Percentiles rank a stretch among this genome's conserved stretches.
These are phyloP conservation scores for Globisporangium abappressorium DNA, from an alignment of 352 stramenopile species.

Conservation along the genomic window DNA sequence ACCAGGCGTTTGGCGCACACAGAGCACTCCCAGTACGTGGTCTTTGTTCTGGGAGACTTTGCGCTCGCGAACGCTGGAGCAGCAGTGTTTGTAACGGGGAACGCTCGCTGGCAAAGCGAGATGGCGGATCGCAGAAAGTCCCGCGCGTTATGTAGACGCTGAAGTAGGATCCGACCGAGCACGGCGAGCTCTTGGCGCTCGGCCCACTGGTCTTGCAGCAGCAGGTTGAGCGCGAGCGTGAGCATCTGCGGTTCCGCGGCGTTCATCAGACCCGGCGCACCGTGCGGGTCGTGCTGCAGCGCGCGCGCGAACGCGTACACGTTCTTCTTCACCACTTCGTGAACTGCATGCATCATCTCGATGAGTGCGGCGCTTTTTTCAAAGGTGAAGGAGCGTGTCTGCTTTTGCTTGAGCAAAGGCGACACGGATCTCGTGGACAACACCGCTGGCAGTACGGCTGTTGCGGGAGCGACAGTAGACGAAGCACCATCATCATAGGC, in stretches of 20 bases:
- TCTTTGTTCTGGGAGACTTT: neutral
- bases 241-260: conserved; percentile 13
- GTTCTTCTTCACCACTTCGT: conserved; percentile 11
- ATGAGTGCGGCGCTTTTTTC: conserved; percentile 1
- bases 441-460: neutral
- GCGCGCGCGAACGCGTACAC: conserved; percentile 15
- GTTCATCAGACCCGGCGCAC: conserved; percentile 8
- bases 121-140: conserved; percentile 13
- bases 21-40: conserved; percentile 16
- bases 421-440: neutral
- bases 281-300: conserved; percentile 15
- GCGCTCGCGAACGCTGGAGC: neutral
- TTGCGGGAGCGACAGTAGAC: neutral
- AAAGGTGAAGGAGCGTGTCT: neutral
- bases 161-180: conserved; percentile 5
- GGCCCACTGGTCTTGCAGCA: conserved; percentile 9
- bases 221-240: conserved; percentile 7
- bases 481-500: neutral
- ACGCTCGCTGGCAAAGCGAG: conserved; percentile 9
- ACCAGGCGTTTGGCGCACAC: conserved; percentile 14
- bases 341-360: conserved; percentile 9
- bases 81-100: neutral
- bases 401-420: neutral
- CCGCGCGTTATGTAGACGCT: conserved; percentile 7
- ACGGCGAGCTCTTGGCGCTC: conserved; percentile 2